Conservation (phyloP, 148 eudicot species). For the Gaultheria prostrata region DNA sequence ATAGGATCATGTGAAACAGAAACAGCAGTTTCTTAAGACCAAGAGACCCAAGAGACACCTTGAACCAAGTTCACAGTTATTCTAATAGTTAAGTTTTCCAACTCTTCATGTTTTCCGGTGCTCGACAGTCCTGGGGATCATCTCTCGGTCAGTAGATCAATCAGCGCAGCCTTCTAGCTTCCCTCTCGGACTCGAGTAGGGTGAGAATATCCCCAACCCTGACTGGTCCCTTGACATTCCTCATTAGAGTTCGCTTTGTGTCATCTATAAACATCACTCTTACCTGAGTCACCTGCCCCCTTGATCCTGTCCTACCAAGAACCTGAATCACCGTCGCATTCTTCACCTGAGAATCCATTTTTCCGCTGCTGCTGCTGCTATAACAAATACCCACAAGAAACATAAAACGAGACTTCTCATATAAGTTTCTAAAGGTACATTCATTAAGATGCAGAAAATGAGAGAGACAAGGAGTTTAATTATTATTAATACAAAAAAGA, state of each 20-base stretch:
- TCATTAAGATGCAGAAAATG: no score
- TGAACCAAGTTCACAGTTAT: no score
- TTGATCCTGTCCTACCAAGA: constrained; percentile 18
- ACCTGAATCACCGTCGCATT: constrained; percentile 5
- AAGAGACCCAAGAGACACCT: no score
- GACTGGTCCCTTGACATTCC: constrained; percentile 19
- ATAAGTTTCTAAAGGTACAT: no score
- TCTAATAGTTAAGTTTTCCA: neutral
- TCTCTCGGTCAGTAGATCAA: neutral
- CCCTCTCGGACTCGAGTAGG: constrained; percentile 22
- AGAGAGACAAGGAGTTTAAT: no score
- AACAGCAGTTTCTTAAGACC: neutral
- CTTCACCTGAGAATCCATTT: constrained; percentile 17
- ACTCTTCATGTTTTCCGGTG: no score
- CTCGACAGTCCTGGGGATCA: no score
- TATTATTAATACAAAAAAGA: neutral
- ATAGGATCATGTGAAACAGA: neutral
- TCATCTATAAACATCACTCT: constrained; percentile 3
- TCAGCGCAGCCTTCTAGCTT: constrained; percentile 21
- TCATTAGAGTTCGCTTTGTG: no score
- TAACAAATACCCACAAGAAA: no score
- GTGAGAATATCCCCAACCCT: constrained; percentile 16
- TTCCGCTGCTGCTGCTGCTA: neutral
- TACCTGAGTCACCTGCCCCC: constrained; percentile 24
- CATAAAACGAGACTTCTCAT: no score